Conservation (phyloP, 2,329 filamentous ascomycete species). For the Aspergillus fumigatiaffinis region DNA sequence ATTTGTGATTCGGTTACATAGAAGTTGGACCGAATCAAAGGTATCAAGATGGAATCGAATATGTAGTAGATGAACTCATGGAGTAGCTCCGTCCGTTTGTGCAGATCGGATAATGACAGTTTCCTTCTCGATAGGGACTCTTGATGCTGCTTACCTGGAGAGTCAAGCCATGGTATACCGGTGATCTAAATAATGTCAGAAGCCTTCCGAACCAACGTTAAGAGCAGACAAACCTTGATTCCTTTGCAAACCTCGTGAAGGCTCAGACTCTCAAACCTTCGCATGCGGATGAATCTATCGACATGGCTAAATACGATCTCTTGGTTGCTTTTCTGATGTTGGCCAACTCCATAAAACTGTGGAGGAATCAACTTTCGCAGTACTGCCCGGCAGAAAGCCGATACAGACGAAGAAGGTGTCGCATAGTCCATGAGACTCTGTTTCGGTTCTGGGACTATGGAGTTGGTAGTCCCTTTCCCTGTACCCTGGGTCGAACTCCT, state of each 20-base stretch:
- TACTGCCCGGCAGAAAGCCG: conserved; percentile 79
- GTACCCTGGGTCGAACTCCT: background rate
- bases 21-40: conserved; percentile 81
- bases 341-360: conserved; percentile 66
- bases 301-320: conserved; percentile 60
- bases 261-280: conserved; percentile 75
- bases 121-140: conserved; percentile 41
- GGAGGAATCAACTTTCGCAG: conserved; percentile 69
- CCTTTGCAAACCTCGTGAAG: conserved; percentile 74
- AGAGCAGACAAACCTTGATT: conserved; percentile 59
- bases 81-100: conserved; percentile 75
- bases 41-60: conserved; percentile 87
- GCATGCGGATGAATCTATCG: conserved; percentile 71
- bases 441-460: conserved; percentile 14
- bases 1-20: conserved; percentile 88
- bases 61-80: conserved; percentile 85
- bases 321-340: conserved; percentile 57
- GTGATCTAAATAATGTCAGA: conserved; percentile 51
- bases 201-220: background rate
- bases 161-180: conserved; percentile 68
- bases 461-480: conserved; percentile 6
- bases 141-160: conserved; percentile 42
- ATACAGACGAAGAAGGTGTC: conserved; percentile 65
- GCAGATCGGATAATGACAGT: conserved; percentile 65
- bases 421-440: conserved; percentile 61